Evolutionary conservation across 495 filamentous ascomycete species (phyloP).

Genomic region (Trichoderma asperelloides): DNA sequence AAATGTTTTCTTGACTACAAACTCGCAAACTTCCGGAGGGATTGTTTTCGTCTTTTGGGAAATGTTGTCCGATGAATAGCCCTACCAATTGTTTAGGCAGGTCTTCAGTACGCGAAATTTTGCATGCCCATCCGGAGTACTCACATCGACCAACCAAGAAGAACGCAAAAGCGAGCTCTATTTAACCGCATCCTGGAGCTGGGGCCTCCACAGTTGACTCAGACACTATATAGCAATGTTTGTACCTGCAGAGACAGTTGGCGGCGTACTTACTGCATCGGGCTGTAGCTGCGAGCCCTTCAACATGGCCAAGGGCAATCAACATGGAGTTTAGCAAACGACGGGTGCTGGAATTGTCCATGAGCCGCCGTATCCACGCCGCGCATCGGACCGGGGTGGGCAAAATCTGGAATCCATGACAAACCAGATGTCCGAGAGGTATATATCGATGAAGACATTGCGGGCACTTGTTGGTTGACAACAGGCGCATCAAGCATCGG

Average conservation of each 20-base stretch:
- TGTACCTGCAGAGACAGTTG: background rate
- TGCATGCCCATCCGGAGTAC: background rate
- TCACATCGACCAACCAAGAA: background rate
- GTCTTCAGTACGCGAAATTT: background rate
- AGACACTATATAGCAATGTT: background rate
- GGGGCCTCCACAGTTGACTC: background rate
- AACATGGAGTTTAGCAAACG: background rate
- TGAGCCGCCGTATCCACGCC: background rate
- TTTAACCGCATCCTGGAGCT: background rate
- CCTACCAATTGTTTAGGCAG: background rate
- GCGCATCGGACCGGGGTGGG: background rate
- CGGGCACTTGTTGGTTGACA: background rate
- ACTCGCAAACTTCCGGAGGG: background rate
- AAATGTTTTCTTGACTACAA: background rate
- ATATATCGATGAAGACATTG: background rate
- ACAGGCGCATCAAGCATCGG: background rate
- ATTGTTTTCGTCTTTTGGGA: background rate
- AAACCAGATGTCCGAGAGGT: background rate
- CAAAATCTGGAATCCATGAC: background rate
- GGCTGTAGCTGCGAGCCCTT: background rate
- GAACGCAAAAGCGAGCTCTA: background rate
- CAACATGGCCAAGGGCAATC: background rate
- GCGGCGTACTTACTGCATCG: background rate
- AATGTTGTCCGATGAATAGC: background rate
- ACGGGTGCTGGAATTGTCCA: background rate